These are phyloP conservation scores for Musa balbisiana DNA, from an alignment of 202 grass and related monocot species.

Conservation along the genomic window DNA sequence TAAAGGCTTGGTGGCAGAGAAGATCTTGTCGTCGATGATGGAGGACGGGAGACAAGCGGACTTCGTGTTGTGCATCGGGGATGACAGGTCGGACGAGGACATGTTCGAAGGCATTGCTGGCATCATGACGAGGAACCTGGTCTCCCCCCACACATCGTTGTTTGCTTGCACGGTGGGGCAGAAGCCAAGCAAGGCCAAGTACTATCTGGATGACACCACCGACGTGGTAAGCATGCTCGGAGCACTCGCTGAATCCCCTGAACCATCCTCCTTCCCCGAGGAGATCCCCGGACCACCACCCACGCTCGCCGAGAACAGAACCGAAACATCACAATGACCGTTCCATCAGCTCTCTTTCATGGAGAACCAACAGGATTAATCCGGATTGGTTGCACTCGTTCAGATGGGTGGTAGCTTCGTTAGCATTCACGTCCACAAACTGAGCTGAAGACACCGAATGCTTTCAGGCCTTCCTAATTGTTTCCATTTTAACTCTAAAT, in stretches of 20 bases:
- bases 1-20: slow-evolving; percentile 81
- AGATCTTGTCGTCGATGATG: slow-evolving; percentile 72
- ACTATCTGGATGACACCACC: slow-evolving; percentile 90
- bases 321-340: too few relatives aligned
- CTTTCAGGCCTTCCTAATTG: too few relatives aligned
- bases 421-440: neutral
- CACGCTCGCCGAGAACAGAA: too few relatives aligned
- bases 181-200: slow-evolving; percentile 96
- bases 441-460: neutral
- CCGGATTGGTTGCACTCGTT: too few relatives aligned
- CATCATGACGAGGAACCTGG: slow-evolving; percentile 43
- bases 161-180: slow-evolving; percentile 94
- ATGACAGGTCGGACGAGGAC: slow-evolving; percentile 91
- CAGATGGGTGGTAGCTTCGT: neutral
- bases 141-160: slow-evolving; percentile 53
- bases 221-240: slow-evolving; percentile 81
- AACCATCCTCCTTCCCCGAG: neutral
- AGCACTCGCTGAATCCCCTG: slow-evolving; percentile 53
- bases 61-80: slow-evolving; percentile 84
- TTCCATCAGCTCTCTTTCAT: too few relatives aligned
- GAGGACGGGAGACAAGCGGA: slow-evolving; percentile 55
- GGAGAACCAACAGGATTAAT: too few relatives aligned
- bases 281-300: neutral
- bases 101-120: slow-evolving; percentile 90
- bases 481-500: too few relatives aligned